Base-by-base conservation (phyloP, 345 rosid genomes). In the Camelina hispida region DNA sequence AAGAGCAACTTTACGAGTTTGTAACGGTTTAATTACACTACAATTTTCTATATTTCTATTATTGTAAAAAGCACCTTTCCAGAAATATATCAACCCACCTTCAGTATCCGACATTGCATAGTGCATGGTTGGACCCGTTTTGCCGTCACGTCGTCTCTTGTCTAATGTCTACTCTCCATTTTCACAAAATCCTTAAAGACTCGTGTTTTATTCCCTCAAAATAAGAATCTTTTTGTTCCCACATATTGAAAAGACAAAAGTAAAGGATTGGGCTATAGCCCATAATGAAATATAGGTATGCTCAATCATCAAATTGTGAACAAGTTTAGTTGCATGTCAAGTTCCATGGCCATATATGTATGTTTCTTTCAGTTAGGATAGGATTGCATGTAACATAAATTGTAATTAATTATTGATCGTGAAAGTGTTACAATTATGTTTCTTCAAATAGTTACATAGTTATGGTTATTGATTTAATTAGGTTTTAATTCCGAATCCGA, bases 401-500 rank as follows among this genome's bases (percentile, higher is more conserved):
- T 40, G 40, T 20, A 28, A 66, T 57, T 30, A 66, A n/a, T 15
- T 25, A 75, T 75, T 58, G 22, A 34, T 37, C 15, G 40, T 17
- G 30, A 48, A 20, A 50, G 46, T 47, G 62, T 28, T 17, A 53
- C 50, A 52, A 7, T 59, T 28, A 75, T 2, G 18, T 68, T 28
- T 52, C 6, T 52, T 17, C 69, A 54, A 37, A 51, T 32, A 47
- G 22, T 58, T 50, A 75, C 61, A 56, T 32, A 15, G 32, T 34
- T 42, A 42, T 62, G 16, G 38, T 54, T 54, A 67, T 62, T 68
- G 38, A 61, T 64, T 66, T 72, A n/a, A n/a, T n/a, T n/a, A 72
- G 16, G 68, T 78, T 72, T 54, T 60, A 15, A 78, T 59, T 65
- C 97, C 97, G 50, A 32, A 84, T 32, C 96, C 96, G 43, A 81